A percentile compares a stretch with the other conserved stretches of the same genome.
Evolutionary conservation across 257 asterid genomes (phyloP).

Genomic region (Parsonsia alboflavescens): DNA sequence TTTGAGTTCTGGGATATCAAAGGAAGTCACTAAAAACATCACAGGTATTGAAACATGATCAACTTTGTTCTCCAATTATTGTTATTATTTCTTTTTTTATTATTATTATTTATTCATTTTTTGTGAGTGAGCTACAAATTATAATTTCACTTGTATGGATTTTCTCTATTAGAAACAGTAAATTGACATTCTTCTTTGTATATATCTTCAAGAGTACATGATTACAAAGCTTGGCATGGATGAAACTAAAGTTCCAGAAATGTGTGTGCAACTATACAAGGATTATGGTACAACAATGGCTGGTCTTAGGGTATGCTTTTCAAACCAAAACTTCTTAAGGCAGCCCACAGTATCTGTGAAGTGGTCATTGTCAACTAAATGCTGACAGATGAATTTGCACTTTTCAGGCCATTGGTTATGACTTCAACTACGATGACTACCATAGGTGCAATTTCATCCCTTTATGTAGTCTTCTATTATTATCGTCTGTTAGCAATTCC

Average conservation of each 20-base stretch:
- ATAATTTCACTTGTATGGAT: not conserved
- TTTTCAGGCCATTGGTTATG: slow-evolving; percentile 67
- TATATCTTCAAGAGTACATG: slow-evolving; percentile 58
- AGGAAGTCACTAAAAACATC: slow-evolving; percentile 67
- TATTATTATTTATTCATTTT: too few relatives aligned
- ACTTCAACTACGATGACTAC: slow-evolving; percentile 79
- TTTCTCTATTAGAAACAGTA: not conserved
- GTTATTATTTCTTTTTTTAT: too few relatives aligned
- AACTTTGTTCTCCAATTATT: not conserved
- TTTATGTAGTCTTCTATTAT: slow-evolving; percentile 2
- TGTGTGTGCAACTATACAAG: slow-evolving; percentile 68
- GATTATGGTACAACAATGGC: slow-evolving; percentile 96
- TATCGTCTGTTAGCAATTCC: not conserved
- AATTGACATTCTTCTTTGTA: slow-evolving; percentile 7
- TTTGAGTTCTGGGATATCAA: slow-evolving; percentile 68
- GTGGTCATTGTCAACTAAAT: not conserved
- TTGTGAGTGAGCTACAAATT: not conserved
- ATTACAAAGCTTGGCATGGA: slow-evolving; percentile 57
- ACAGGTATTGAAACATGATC: slow-evolving; percentile 36
- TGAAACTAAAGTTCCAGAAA: slow-evolving; percentile 51
- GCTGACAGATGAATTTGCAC: not conserved
- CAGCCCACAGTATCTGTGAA: not conserved
- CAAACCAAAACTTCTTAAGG: not conserved
- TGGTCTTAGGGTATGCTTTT: slow-evolving; percentile 63
- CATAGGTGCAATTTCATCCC: slow-evolving; percentile 46